Base-by-base conservation (phyloP, 441 rosid genomes). In the Mallotus japonicus region DNA sequence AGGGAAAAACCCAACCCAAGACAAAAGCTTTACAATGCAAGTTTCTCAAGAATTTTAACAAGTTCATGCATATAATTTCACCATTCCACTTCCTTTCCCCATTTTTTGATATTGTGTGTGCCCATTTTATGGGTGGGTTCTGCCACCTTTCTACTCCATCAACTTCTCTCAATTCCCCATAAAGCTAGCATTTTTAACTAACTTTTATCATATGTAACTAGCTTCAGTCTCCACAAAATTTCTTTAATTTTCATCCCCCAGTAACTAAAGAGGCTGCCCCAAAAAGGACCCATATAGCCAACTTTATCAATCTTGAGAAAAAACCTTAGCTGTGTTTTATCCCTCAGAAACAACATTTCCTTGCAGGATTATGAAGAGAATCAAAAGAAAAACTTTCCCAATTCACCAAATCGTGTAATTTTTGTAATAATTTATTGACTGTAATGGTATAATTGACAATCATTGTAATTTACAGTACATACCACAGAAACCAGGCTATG, bases 401-500 rank as follows among this genome's bases (percentile, higher is more conserved):
- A 8, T 37, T 60, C 13, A 59, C 57, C 22, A 28, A 61, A 49
- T 50, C 32, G 6, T 37, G 40, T 22, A 57, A 72, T 8, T 4
- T 71, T 44, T 42, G 5, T 3, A 4, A 12, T 28, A 15, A 53
- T 6, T 56, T 24, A n/a, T 20, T 13, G 15, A 56, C 4, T 12
- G 2, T 12, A 65, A 9, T 32, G 14, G 40, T 60, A 22, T 3
- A 51, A 59, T 0, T 51, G n/a, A 32, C 0, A 9, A 47, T 54
- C 28, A 61, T 61, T 69, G 62, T 51, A 53, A 57, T 69, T 71
- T 59, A 42, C 50, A n/a, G 68, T 53, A 57, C 85, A 15, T 87
- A 95, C 99, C 97, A 95, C 95, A 19, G 99, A 95, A 78, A 89
- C 96, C 87, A 95, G 78, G 77, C 76, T 83, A 77, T 90, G 90